phyloP scores from a whole-genome alignment of 257 asterid genomes.

The Nicotiana otophora region DNA sequence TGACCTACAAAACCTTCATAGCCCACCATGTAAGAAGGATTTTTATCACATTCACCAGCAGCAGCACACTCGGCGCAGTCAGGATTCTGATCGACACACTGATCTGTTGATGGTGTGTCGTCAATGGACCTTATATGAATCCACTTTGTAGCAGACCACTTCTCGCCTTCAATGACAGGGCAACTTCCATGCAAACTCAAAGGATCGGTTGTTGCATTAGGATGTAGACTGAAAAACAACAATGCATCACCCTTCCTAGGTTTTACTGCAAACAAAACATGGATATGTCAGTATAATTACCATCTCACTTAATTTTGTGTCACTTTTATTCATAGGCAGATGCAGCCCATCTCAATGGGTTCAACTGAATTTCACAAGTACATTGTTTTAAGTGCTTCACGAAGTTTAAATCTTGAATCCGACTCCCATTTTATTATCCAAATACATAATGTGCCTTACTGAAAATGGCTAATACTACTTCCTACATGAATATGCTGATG shows the following conservation, averaged over 20 bases:
- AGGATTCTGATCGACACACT: conserved; percentile 42
- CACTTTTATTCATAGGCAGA: neutral
- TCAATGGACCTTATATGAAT: conserved; percentile 71
- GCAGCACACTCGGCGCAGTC: conserved; percentile 58
- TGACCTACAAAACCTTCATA: conserved; percentile 23
- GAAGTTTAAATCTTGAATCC: too few relatives aligned
- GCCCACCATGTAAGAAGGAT: conserved; percentile 60
- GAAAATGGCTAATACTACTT: neutral
- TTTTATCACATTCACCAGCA: conserved; percentile 60
- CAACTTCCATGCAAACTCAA: conserved; percentile 90
- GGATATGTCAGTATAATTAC: neutral
- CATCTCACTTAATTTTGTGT: neutral
- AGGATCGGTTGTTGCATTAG: conserved; percentile 59
- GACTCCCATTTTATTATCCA: too few relatives aligned
- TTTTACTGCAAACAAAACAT: conserved; percentile 46
- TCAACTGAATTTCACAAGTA: neutral
- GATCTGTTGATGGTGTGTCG: neutral
- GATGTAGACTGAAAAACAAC: conserved; percentile 85
- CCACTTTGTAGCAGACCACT: conserved; percentile 96
- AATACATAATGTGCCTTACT: too few relatives aligned
- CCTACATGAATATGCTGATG: neutral
- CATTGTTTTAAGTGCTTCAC: too few relatives aligned
- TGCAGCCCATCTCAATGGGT: neutral
- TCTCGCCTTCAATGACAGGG: conserved; percentile 83
- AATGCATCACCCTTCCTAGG: conserved; percentile 74